Base-by-base conservation (phyloP, 140 eudicot species). In the Bidens hawaiensis region DNA sequence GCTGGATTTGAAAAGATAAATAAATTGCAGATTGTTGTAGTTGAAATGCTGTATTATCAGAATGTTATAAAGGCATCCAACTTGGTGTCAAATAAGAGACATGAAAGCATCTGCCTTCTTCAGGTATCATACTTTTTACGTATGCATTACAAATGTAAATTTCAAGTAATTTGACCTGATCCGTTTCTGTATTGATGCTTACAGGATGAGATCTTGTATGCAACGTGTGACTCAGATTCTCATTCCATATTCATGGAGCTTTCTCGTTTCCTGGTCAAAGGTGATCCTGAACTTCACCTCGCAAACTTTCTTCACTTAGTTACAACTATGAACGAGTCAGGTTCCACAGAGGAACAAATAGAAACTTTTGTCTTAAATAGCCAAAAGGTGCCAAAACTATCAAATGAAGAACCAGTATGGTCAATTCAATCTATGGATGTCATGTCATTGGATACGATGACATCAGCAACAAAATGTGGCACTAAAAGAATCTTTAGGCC, bases 241-340 rank as follows among this genome's bases (percentile, higher is more conserved):
- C 90, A 84, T 74, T 72, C 85, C 1, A 49, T 88, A 56, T 85
- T 82, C 75, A 54, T 79, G 87, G 96, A 85, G 75, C 76, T 88
- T 27, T 85, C 90, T 64, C 76, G 81, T 47, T 63, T 82, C 21
- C 69, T 88, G 23, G 65, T 74, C 60, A 69, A 71, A 16, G 90
- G 84, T 17, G 38, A 62, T 48, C 80, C 85, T 7, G 81, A 82
- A 28, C 24, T 88, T 26, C 88, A 78, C 59, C 64, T 85, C 66
- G 94, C 96, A 33, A 88, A 88, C 74, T 88, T 88, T 62, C 94
- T 88, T 66, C 88, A 75, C 75, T 63, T 85, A 88, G 62, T 88
- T 60, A 77, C 82, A 14, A 72, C 82, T 14, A 82, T 79, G 90
- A 78, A 62, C 5, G 82, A 77, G 76, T 75, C 94, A 27, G 94